These are phyloP conservation scores for Verbascum thapsus DNA, from an alignment of 257 asterid genomes.

Conservation along the genomic window DNA sequence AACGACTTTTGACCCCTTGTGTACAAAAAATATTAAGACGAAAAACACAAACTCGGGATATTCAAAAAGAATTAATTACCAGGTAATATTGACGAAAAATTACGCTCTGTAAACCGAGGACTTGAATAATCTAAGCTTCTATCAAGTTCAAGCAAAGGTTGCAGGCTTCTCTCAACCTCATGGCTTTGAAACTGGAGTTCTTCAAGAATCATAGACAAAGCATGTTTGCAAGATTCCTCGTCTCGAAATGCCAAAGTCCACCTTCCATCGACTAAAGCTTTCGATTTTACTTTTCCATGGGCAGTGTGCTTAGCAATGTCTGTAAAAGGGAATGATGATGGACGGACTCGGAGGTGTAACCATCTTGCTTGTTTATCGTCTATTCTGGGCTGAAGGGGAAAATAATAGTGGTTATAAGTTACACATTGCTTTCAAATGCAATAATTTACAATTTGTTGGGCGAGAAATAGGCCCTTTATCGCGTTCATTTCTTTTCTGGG, in stretches of 20 bases:
- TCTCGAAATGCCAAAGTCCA: conserved; percentile 95
- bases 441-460: not conserved
- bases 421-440: conserved; percentile 8
- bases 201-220: conserved; percentile 70
- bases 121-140: conserved; percentile 34
- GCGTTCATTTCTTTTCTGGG: too few relatives aligned
- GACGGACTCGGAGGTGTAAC: conserved; percentile 96
- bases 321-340: conserved; percentile 61
- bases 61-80: conserved; percentile 35
- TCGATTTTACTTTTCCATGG: conserved; percentile 62
- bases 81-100: conserved; percentile 39
- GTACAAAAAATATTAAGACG: conserved; percentile 30
- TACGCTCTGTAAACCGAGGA: conserved; percentile 33
- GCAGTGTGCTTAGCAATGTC: conserved; percentile 48
- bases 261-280: conserved; percentile 83
- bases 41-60: conserved; percentile 23
- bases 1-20: conserved; percentile 40
- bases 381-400: conserved; percentile 69
- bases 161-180: conserved; percentile 63
- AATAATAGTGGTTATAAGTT: conserved; percentile 13
- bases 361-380: conserved; percentile 84
- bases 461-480: not conserved
- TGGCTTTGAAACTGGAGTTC: conserved; percentile 57
- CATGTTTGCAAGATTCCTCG: conserved; percentile 70
- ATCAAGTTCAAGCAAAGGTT: conserved; percentile 62